Percentiles rank a stretch among this genome's conserved stretches.
phyloP scores from a whole-genome alignment of 306 rosid species.

The Sicyos baderoa region DNA sequence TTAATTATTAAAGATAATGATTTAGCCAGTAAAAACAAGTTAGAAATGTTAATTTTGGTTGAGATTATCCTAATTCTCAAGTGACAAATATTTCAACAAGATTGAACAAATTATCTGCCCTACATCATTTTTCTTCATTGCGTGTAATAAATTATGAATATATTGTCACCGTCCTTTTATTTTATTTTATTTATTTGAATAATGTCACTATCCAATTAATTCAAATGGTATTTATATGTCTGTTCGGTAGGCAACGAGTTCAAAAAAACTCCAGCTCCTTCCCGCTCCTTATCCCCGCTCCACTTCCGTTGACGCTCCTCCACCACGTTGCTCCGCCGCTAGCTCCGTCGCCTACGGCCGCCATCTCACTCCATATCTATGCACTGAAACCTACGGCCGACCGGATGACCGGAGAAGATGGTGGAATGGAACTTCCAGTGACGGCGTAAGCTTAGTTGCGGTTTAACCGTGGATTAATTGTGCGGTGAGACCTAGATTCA shows the following conservation, averaged over 20 bases:
- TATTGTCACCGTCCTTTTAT: background rate
- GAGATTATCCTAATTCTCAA: too few species aligned
- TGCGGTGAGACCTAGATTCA: background rate
- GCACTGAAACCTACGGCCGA: background rate
- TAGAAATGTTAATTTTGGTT: too few species aligned
- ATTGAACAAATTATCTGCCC: background rate
- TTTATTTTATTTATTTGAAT: too few species aligned
- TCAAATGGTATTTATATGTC: slow-evolving; percentile 12
- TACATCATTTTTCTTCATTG: background rate
- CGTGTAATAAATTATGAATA: background rate
- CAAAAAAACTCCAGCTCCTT: background rate
- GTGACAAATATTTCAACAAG: too few species aligned
- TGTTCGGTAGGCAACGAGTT: background rate
- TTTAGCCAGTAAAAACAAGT: too few species aligned
- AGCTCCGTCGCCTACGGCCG: background rate
- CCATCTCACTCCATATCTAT: background rate
- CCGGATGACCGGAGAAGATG: background rate
- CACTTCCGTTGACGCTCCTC: slow-evolving; percentile 9
- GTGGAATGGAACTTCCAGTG: background rate
- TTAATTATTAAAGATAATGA: too few species aligned
- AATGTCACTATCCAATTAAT: background rate
- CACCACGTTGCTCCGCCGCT: background rate
- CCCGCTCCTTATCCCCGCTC: slow-evolving; percentile 21
- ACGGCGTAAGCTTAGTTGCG: slow-evolving; percentile 9
- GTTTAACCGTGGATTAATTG: background rate